These are phyloP conservation scores for Cyanidium caldarium DNA, from an alignment of 23 red algal genomes.

Conservation along the genomic window DNA sequence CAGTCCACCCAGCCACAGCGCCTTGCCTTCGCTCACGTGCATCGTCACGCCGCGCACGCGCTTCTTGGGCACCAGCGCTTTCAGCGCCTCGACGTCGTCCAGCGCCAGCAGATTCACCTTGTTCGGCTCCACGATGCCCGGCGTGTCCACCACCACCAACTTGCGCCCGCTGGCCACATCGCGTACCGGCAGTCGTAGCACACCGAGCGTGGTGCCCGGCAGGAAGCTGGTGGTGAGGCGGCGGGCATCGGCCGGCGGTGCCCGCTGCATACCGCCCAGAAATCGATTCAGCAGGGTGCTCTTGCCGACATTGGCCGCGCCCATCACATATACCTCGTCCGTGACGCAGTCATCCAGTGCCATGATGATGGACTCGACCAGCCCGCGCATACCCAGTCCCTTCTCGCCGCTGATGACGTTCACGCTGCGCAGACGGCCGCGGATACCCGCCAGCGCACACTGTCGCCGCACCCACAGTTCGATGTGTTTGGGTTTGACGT, in stretches of 20 bases:
- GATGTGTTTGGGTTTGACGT: slow-evolving; percentile 38
- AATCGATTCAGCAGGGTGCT: slow-evolving; percentile 78
- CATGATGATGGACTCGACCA: slow-evolving; percentile 34
- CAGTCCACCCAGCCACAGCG: slow-evolving; percentile 63
- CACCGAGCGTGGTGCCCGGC: slow-evolving; percentile 82
- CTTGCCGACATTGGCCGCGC: slow-evolving; percentile 94
- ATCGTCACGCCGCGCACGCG: slow-evolving; percentile 37
- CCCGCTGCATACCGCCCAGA: not conserved
- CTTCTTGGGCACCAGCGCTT: slow-evolving; percentile 54
- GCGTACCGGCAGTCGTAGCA: slow-evolving; percentile 56
- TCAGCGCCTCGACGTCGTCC: slow-evolving; percentile 31
- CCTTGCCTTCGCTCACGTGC: slow-evolving; percentile 61
- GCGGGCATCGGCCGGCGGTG: not conserved
- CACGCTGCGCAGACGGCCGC: slow-evolving; percentile 6
- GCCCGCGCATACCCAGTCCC: slow-evolving; percentile 28
- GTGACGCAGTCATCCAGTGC: slow-evolving; percentile 10
- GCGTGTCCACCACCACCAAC: slow-evolving; percentile 44
- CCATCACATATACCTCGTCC: slow-evolving; percentile 74
- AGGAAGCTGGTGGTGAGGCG: slow-evolving; percentile 55
- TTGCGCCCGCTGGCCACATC: not conserved
- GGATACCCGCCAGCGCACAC: slow-evolving; percentile 2
- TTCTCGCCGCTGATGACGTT: slow-evolving; percentile 51
- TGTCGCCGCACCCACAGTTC: slow-evolving; percentile 52
- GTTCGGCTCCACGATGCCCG: slow-evolving; percentile 69
- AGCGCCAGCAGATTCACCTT: slow-evolving; percentile 45